These are phyloP conservation scores for Gnomoniopsis smithogilvyi DNA, from an alignment of 2,329 filamentous ascomycete genomes.

Conservation along the genomic window DNA sequence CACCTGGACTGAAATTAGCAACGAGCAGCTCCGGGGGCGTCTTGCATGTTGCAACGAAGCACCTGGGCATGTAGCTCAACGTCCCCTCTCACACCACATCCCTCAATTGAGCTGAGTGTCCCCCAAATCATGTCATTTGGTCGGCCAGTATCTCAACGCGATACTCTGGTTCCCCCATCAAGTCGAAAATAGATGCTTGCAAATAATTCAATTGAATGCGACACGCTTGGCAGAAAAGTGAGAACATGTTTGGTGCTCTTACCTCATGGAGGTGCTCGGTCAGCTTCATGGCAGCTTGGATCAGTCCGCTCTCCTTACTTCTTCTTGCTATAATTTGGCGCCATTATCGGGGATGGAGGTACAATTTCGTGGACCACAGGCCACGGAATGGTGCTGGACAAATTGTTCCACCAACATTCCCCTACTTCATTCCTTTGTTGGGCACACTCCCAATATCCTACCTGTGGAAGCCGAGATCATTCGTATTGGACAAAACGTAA, in stretches of 20 bases:
- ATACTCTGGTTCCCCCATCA: too few relatives aligned
- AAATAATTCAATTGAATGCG: too few relatives aligned
- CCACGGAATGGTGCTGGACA: constrained; percentile 12
- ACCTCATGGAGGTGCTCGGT: not conserved
- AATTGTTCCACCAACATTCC: constrained; percentile 21
- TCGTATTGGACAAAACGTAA: constrained; percentile 22
- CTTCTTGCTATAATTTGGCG: constrained; percentile 18
- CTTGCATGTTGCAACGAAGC: too few relatives aligned
- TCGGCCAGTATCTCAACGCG: too few relatives aligned
- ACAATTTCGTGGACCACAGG: not conserved
- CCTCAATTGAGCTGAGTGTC: too few relatives aligned
- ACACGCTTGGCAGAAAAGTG: not conserved
- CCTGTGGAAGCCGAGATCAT: constrained; percentile 21
- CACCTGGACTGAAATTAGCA: too few relatives aligned
- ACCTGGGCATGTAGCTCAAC: too few relatives aligned
- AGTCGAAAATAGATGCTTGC: too few relatives aligned
- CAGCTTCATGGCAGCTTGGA: not conserved
- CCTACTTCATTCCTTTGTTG: constrained; percentile 23
- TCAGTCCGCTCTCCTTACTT: constrained; percentile 11
- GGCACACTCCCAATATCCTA: constrained; percentile 24
- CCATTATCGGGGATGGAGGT: too few relatives aligned
- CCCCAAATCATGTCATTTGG: too few relatives aligned
- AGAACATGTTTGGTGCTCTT: constrained; percentile 14
- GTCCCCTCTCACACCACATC: too few relatives aligned
- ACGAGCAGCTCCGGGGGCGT: too few relatives aligned